Base-by-base conservation (phyloP, 2,329 filamentous ascomycete genomes). In the Parafenestella ontariensis region DNA sequence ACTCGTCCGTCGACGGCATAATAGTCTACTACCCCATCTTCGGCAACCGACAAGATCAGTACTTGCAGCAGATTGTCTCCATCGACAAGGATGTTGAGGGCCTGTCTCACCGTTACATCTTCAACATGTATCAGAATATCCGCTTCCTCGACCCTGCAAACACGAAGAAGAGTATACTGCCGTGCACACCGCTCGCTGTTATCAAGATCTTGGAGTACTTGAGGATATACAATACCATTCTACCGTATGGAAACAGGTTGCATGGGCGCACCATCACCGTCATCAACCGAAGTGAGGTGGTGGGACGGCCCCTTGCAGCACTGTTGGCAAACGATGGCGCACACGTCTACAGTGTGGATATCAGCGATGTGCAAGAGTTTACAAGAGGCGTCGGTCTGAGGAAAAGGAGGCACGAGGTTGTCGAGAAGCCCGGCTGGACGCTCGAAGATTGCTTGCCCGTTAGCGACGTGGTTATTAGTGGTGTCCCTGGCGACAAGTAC, bases 101-200 rank as follows among this genome's bases (percentile, higher is more conserved):
- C 31, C 86, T 99, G 54, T 92, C 89, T 67, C 94, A 97, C 78
- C 89, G 88, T 73, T 93, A 98, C 79, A 89, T 98, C 72, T 93
- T 94, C 85, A 99, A 99, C 84, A 97, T 99, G 93, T 99, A 98
- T 80, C 91, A 97, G 82, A 99, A 99, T 80, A 87, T 96, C 69
- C 91, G 95, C 62, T 98, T 93, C 81, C 83, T 99, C 52, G 95
- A 99, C 77, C 89, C 89, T 4, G 77, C 83, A 39, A 90, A 92
- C 76, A 83, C 81, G 54, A 90, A 91, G 76, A 98, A 99, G 81
- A 96, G 89, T 44, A 91, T 98, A 63, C 81, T 99, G 47, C 95
- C 95, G 5, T 99, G 95, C 82, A 99, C 95, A 2, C 95, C 95
- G 15, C 85, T 99, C 21, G 95, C 95, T 23, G 89, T 96, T 56